Evolutionary conservation across 139 green algal species (phyloP).

Genomic region (Tetradesmus obliquus): DNA sequence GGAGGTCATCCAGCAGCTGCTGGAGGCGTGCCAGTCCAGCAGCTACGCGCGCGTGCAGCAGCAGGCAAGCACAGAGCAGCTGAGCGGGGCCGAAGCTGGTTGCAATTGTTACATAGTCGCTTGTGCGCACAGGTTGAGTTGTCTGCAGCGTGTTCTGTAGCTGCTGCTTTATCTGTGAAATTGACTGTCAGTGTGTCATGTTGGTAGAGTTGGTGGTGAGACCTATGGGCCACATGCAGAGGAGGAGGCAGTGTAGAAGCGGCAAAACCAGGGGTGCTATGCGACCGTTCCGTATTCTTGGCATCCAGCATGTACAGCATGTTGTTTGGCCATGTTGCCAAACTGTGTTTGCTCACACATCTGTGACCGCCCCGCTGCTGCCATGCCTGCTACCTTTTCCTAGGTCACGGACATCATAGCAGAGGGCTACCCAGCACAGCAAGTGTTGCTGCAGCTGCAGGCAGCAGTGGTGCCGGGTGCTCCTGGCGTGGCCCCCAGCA

Average conservation of each 20-base stretch:
- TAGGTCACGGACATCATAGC: constrained; percentile 75
- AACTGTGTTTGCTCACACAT: too few species aligned
- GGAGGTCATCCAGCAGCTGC: constrained; percentile 56
- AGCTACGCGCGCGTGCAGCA: constrained; percentile 59
- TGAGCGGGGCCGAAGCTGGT: neutral
- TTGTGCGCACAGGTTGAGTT: neutral
- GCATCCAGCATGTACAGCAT: too few species aligned
- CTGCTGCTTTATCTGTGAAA: neutral
- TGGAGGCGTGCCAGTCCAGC: constrained; percentile 48
- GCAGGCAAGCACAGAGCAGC: constrained; percentile 33
- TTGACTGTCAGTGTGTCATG: neutral
- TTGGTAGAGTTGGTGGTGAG: too few species aligned
- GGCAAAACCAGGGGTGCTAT: too few species aligned
- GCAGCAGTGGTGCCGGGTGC: constrained; percentile 31
- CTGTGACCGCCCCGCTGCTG: too few species aligned
- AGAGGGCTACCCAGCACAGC: constrained; percentile 82
- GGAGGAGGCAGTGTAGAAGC: too few species aligned
- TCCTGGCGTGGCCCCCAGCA: neutral
- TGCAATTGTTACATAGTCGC: neutral
- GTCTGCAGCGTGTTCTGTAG: neutral
- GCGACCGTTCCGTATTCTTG: too few species aligned
- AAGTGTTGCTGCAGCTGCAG: constrained; percentile 89
- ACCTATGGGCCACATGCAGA: too few species aligned
- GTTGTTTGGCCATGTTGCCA: too few species aligned
- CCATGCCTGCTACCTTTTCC: too few species aligned